phyloP scores from a whole-genome alignment of 192 early-diverging fungal species.

The Entophlyctis luteolus region DNA sequence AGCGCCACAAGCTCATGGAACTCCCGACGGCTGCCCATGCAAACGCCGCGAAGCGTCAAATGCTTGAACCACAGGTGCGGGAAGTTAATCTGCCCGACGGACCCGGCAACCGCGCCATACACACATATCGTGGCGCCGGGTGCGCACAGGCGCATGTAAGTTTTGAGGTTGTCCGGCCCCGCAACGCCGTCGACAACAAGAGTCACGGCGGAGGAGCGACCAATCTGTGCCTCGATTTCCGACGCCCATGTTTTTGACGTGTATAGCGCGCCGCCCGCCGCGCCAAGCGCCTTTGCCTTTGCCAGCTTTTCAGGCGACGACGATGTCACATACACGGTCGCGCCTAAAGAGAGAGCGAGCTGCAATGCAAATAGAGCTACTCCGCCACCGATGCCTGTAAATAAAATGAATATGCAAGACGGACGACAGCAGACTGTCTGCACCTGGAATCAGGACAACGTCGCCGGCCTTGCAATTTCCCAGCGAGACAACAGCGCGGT shows the following conservation, averaged over 20 bases:
- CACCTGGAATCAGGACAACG: conserved; percentile 59
- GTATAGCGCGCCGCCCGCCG: conserved; percentile 67
- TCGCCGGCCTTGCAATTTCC: conserved; percentile 49
- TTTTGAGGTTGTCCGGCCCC: conserved; percentile 41
- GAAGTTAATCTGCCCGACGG: conserved; percentile 43
- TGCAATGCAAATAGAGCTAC: conserved; percentile 65
- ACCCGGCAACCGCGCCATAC: conserved; percentile 59
- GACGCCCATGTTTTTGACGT: conserved; percentile 48
- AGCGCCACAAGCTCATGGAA: conserved; percentile 62
- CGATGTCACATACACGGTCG: conserved; percentile 69
- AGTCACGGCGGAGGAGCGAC: conserved; percentile 39
- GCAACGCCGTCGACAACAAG: conserved; percentile 67
- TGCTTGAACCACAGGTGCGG: conserved; percentile 57
- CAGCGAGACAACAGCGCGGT: conserved; percentile 61
- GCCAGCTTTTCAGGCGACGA: conserved; percentile 60
- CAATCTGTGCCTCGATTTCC: conserved; percentile 38
- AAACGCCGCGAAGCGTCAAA: conserved; percentile 56
- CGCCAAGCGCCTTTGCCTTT: conserved; percentile 54
- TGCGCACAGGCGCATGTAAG: conserved; percentile 36
- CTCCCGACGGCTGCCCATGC: conserved; percentile 63
- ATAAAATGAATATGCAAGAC: too few species aligned
- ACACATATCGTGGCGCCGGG: conserved; percentile 42
- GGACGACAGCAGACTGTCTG: neutral
- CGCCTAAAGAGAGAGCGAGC: conserved; percentile 63
- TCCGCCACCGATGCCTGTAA: conserved; percentile 65